A percentile compares a stretch with the other conserved stretches of the same genome.
phyloP scores from a whole-genome alignment of 345 rosid species.

The Limnanthes douglasii region DNA sequence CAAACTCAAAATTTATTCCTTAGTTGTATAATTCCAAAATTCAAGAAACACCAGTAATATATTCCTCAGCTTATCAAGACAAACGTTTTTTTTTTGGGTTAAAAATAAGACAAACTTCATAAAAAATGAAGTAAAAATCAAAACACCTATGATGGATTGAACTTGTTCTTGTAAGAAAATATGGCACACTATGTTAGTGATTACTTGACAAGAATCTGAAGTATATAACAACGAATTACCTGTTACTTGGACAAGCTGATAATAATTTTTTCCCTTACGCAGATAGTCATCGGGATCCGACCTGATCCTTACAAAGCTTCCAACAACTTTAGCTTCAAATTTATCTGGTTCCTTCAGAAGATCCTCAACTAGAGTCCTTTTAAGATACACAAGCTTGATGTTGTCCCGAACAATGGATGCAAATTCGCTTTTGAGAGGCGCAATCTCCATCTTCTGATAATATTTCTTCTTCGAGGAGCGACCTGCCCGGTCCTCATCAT shows the following conservation, averaged over 20 bases:
- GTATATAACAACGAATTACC: conserved; percentile 28
- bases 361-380: conserved; percentile 45
- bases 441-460: conserved; percentile 12
- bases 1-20: too few relatives aligned
- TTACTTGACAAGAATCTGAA: too few relatives aligned
- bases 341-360: conserved; percentile 29
- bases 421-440: conserved; percentile 31
- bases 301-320: conserved; percentile 60
- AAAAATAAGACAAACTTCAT: too few relatives aligned
- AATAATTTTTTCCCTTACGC: conserved; percentile 44
- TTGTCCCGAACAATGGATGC: conserved; percentile 56
- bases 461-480: conserved; percentile 14
- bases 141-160: too few relatives aligned
- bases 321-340: conserved; percentile 41
- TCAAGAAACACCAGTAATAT: too few relatives aligned
- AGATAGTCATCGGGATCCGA: conserved; percentile 61
- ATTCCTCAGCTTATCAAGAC: too few relatives aligned
- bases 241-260: conserved; percentile 57
- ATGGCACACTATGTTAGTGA: too few relatives aligned
- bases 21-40: too few relatives aligned
- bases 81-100: too few relatives aligned
- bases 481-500: conserved; percentile 20
- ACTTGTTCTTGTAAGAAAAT: too few relatives aligned
- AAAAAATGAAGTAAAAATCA: too few relatives aligned
- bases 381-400: conserved; percentile 55